Evolutionary conservation across 257 asterid genomes (phyloP), one percentile per base, ranked within the genome.

Genomic region (Ehretia macrophylla): DNA sequence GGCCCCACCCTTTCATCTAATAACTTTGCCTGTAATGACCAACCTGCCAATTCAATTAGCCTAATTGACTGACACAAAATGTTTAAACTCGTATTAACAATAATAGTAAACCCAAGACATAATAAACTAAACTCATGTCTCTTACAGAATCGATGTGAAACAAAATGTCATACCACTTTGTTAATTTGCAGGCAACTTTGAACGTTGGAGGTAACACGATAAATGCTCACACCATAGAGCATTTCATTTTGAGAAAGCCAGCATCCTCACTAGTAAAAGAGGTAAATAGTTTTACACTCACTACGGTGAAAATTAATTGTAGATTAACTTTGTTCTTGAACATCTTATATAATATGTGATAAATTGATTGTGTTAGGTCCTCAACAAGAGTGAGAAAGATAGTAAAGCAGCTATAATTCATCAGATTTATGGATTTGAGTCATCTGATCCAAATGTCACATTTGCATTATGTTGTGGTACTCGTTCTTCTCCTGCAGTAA

Each of bases 401-500:
- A 56, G 32, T 14, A 72, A 65, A 55, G 80, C 68, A 60, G 71
- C 58, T 75, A 63, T 62, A 21, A 68, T 79, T 56, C 80, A 75
- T n/a, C 76, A 78, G 51, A 65, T 81, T 4, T 83, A 82, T 51
- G 92, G 94, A 39, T 71, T 91, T 23, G 86, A 80, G 46, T 70
- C 76, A n/a, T 79, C 79, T 8, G 92, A 91, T 68, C 88, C 97
- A 61, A 88, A 91, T 68, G 73, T 88, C 72, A 56, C 70, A n/a
- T 91, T 91, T 62, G 98, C 95, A 58, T 72, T 88, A 63, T 91
- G 97, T 59, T 82, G 90, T 39, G 97, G 95, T 38, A 86, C 95
- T 21, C 93, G 81, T 63, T 88, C 98, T 51, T 91, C 98, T 64
- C 98, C 98, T 1, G 94, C 95, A 10, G 98, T 91, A 69, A 78